Base-by-base conservation (phyloP, 257 asterid species). In the Solanum megistacrolobum region DNA sequence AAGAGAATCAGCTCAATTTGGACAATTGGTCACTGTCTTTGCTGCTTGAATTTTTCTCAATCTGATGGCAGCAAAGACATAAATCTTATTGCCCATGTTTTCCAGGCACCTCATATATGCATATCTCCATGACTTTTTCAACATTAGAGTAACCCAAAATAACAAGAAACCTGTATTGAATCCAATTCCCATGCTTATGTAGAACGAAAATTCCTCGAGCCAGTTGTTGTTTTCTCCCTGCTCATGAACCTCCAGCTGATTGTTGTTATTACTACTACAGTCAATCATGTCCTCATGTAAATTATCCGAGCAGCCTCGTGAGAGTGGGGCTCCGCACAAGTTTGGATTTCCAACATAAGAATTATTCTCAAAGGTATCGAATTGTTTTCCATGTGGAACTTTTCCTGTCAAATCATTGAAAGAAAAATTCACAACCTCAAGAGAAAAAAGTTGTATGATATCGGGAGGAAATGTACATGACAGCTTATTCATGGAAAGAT, bases 361-460 rank as follows among this genome's bases (percentile, higher is more conserved):
- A 60, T 12, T 60, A 60, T 3, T 60, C 0, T 21, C 27, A 60
- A 60, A 60, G 13, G 1, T 21, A 0, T 1, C 0, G 0, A 55
- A 60, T 60, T 60, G 68, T 0, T 1, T 21, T 60, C 0, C 27
- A 60, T 3, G 68, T 60, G 68, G 68, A 60, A 60, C 27, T 3
- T 60, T 0, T 21, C 25, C 65, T 55, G 65, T 55, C 65, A 55
- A 55, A 18, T 55, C 0, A 55, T 55, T 55, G 65, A 55, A 55
- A 7, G 25, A 55, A 55, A 55, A 3, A 55, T 55, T 55, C 10
- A 0, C n/a, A 18, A 6, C 0, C 4, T 0, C 0, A 52, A 52
- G 62, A 18, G 0, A 1, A 0, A 0, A 0, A 52, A 55, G 65
- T 2, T 18, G 25, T 55, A 55, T 55, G 65, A 55, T 55, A 55